Conservation (phyloP, 2,329 filamentous ascomycete species). For the Drechslerella dactyloides region DNA sequence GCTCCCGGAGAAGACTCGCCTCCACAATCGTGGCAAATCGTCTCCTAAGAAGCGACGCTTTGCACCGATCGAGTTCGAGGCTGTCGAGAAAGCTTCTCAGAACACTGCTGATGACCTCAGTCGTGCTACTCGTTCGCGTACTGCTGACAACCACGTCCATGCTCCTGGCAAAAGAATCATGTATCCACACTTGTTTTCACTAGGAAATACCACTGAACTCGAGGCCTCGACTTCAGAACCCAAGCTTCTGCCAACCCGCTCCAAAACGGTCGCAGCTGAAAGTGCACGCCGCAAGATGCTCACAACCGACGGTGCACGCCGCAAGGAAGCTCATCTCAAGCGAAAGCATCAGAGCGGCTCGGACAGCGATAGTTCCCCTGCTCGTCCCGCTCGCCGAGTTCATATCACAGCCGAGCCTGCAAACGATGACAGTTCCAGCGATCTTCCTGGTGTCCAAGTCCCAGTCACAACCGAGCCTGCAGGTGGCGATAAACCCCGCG, state of each 20-base stretch:
- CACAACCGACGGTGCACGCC: neutral
- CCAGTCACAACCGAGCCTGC: neutral
- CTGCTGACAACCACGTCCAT: neutral
- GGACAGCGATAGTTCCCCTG: neutral
- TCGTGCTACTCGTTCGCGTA: slow-evolving; percentile 13
- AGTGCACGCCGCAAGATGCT: too few species aligned
- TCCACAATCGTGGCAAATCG: slow-evolving; percentile 18
- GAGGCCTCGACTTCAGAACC: neutral
- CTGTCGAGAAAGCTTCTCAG: slow-evolving; percentile 6
- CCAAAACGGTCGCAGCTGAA: too few species aligned
- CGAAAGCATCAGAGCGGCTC: neutral
- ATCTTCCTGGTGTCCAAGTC: neutral
- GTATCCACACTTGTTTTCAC: too few species aligned
- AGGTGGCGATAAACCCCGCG: too few species aligned
- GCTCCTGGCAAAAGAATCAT: neutral
- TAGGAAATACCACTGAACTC: neutral
- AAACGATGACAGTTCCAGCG: neutral
- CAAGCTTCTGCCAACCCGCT: neutral
- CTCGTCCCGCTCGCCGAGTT: neutral
- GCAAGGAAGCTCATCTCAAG: neutral
- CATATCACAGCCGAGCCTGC: neutral
- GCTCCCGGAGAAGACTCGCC: slow-evolving; percentile 31
- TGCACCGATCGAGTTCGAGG: slow-evolving; percentile 26
- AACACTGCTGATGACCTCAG: slow-evolving; percentile 1
- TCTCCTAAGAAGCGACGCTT: slow-evolving; percentile 35